Evolutionary conservation across 2,329 filamentous ascomycete species (phyloP), one percentile per base, ranked within the genome.

Genomic region (Dryadomyces quercivorus): DNA sequence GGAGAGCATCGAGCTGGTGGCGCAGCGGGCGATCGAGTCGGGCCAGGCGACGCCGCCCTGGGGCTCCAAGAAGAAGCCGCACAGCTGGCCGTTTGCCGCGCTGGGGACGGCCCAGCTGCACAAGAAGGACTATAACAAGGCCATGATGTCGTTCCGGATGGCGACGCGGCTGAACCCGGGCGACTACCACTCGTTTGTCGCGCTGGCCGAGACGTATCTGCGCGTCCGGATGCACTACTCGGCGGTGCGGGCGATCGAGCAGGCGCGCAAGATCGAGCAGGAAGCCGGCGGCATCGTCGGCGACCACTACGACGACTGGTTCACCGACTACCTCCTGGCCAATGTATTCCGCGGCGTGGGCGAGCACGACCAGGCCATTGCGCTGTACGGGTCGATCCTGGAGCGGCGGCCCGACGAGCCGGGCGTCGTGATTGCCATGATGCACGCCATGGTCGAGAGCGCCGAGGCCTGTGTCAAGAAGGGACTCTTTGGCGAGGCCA

Each of bases 181-280:
- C 45, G 89, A 97, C 67, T 97, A 97, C 64, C 86, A 98, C 69
- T 95, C 88, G 0, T 98, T 92, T 82, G 87, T 98, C 22, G 93
- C 93, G 1, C 76, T 98, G 1, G 93, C 92, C n/a, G 93, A 98
- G 70, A 95, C 90, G 64, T 98, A 98, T 64, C 86, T 96, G 65
- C 93, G 88, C 61, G 95, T 91, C 16, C 92, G 93, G 10, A 80
- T 92, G 58, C 94, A 94, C 64, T 86, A 96, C 57, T 92, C 93
- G n/a, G 92, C 93, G 0, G 88, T 86, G 3, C 92, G 93, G 64
- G 90, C 93, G 0, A 93, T 97, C 60, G 75, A 87, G 38, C 86
- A 95, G 63, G 93, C 92, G 0, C 84, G 92, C 64, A 80, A 78
- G 53, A 75, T 95, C 5, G 87, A 92, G 58, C 75, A 80, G 31